These are phyloP conservation scores for Candida ponderosae DNA, from an alignment of 805 yeast species.

Conservation along the genomic window DNA sequence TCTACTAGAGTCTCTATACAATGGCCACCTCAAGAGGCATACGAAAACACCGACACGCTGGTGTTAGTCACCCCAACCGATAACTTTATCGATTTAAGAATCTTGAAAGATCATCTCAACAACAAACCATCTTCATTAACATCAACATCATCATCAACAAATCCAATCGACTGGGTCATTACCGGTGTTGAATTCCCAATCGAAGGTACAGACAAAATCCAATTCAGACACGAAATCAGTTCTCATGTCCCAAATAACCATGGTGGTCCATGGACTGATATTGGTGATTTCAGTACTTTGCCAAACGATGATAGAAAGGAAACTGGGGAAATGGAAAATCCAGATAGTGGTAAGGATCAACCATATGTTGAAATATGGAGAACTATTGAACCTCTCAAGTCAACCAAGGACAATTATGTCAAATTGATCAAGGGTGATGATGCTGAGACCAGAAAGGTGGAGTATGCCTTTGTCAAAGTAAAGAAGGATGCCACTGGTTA, in stretches of 20 bases:
- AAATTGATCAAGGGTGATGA: not conserved
- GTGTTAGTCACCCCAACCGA: conserved; percentile 34
- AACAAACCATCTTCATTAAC: not conserved
- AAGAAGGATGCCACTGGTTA: not conserved
- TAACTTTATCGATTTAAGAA: conserved; percentile 37
- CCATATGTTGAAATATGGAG: conserved; percentile 45
- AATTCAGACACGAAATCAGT: conserved; percentile 1
- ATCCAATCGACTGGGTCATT: conserved; percentile 14
- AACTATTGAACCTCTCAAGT: conserved; percentile 28
- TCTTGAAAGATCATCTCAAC: conserved; percentile 8
- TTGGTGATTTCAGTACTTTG: conserved; percentile 33
- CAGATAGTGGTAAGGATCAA: conserved; percentile 28
- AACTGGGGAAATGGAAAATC: conserved; percentile 38
- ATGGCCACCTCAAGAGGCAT: conserved; percentile 34
- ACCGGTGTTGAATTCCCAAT: conserved; percentile 17
- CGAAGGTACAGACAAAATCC: not conserved
- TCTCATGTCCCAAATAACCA: conserved; percentile 1
- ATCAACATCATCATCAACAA: not conserved
- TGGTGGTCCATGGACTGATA: conserved; percentile 19
- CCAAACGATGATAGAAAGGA: conserved; percentile 35
- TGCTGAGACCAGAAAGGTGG: not conserved
- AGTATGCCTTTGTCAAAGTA: not conserved
- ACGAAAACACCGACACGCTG: conserved; percentile 36
- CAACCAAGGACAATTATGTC: conserved; percentile 6
- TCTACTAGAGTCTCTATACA: conserved; percentile 40